Percentiles rank a stretch among this genome's conserved stretches.
Conservation (phyloP, 805 yeast genomes). For the Saccharomyces eubayanus region DNA sequence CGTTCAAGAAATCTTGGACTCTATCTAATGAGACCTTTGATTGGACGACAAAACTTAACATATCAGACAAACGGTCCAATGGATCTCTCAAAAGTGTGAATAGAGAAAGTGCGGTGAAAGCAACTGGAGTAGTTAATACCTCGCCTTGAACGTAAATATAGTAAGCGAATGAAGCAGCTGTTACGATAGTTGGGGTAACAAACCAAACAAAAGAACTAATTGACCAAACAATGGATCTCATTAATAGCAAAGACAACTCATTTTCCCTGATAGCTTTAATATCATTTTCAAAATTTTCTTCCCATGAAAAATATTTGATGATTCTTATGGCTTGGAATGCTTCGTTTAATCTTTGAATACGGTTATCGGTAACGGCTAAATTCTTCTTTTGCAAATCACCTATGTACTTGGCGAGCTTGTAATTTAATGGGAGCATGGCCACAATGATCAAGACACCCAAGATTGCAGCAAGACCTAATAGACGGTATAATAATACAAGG, state of each 20-base stretch:
- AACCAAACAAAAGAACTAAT: conserved; percentile 57
- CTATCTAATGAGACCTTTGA: conserved; percentile 83
- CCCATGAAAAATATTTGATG: conserved; percentile 91
- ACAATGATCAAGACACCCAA: conserved; percentile 62
- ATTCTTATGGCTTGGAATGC: conserved; percentile 78
- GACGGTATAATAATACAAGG: conserved; percentile 48
- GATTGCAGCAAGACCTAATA: conserved; percentile 77
- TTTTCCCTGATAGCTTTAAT: conserved; percentile 60
- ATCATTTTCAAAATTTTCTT: conserved; percentile 58
- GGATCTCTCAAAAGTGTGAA: conserved; percentile 76
- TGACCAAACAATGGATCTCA: conserved; percentile 56
- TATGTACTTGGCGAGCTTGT: conserved; percentile 47
- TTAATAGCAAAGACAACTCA: conserved; percentile 49
- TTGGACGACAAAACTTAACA: conserved; percentile 70
- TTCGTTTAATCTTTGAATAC: conserved; percentile 83
- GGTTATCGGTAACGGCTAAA: conserved; percentile 72
- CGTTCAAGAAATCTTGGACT: conserved; percentile 62
- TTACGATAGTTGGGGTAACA: conserved; percentile 67
- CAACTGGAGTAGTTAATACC: conserved; percentile 72
- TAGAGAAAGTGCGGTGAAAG: conserved; percentile 77
- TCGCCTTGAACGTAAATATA: conserved; percentile 59
- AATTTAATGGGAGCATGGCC: conserved; percentile 59
- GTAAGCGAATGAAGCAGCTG: conserved; percentile 67
- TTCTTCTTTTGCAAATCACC: conserved; percentile 59
- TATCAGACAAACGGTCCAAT: conserved; percentile 74